These are phyloP conservation scores for Kentomonas sorsogonicus DNA, from an alignment of 208 protist genomes.

Conservation along the genomic window DNA sequence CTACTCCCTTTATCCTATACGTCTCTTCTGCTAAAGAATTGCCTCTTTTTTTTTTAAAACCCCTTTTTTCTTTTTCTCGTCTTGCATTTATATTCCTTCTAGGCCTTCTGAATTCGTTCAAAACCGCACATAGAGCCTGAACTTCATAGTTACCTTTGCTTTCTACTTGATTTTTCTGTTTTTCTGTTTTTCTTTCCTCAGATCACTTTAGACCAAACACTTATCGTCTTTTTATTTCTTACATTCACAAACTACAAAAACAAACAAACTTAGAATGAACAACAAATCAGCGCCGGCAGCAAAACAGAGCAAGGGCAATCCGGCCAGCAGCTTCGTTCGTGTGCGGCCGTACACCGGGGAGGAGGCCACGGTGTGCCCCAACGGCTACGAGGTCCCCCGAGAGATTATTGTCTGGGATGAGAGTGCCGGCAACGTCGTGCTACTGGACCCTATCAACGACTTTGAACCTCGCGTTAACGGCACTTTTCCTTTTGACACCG, in stretches of 20 bases:
- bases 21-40: not conserved
- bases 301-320: slow-evolving; percentile 19
- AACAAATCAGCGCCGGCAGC: slow-evolving; percentile 11
- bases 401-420: slow-evolving; percentile 61
- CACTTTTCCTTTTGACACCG: slow-evolving; percentile 39
- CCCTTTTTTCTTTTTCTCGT: not conserved
- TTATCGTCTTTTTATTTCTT: slow-evolving; percentile 8
- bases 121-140: not conserved
- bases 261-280: slow-evolving; percentile 15
- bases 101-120: no score
- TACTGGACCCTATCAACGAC: slow-evolving; percentile 60
- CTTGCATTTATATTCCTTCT: not conserved
- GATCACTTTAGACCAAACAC: not conserved
- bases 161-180: slow-evolving; percentile 13
- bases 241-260: slow-evolving; percentile 9
- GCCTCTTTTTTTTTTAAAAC: not conserved
- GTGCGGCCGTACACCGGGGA: slow-evolving; percentile 69
- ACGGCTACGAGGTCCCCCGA: slow-evolving; percentile 61
- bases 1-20: not conserved
- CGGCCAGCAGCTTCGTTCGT: slow-evolving; percentile 52
- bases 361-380: slow-evolving; percentile 63
- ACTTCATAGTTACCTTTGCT: not conserved
- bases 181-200: slow-evolving; percentile 10
- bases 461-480: slow-evolving; percentile 65
- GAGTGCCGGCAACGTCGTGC: slow-evolving; percentile 38